Evolutionary conservation across 2,329 filamentous ascomycete genomes (phyloP), one percentile per base, ranked within the genome.

Genomic region (Plectosphaerella plurivora): DNA sequence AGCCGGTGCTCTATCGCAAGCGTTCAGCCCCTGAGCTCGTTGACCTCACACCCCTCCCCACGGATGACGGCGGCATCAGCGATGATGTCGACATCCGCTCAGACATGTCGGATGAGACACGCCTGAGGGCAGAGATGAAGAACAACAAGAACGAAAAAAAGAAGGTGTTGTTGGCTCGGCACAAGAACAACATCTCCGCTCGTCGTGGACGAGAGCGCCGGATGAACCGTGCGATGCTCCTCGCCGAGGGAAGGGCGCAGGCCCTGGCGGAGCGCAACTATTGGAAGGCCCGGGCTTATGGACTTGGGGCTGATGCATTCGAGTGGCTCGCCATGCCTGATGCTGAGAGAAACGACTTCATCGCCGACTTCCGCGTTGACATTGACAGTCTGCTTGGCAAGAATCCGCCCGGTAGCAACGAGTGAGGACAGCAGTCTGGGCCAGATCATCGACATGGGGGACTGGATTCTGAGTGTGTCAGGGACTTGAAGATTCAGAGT

Each of bases 251-350:
- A 14, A 33, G 22, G 28, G 46, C 46, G n/a, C 46, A 48, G n/a
- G 46, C 46, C 15, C 46, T 36, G 46, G 46, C 46, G 9, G 46
- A 48, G 46, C 28, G 46, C 11, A 48, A 48, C 28, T 48, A 36
- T 12, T 48, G 46, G 46, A 35, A 48, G 33, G 46, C 33, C 16
- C 24, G 46, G 28, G 46, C 46, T 4, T 33, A 36, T n/a, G 18
- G 16, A n/a, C 46, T 22, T n/a, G 46, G 46, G 5, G 46, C 46
- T 14, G 33, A 15, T 15, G 28, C 10, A 5, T 16, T 15, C 6
- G 46, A 48, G 33, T 48, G 46, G 46, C 15, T 36, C 4, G 33
- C 5, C 18, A 18, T 39, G 12, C 28, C 46, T 6, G 33, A 48
- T n/a, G 33, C 5, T 7, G 16, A 22, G 18, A 36, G n/a, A 16